phyloP scores from a whole-genome alignment of 78 protist genomes.

The Dictyostelium capitatum region DNA sequence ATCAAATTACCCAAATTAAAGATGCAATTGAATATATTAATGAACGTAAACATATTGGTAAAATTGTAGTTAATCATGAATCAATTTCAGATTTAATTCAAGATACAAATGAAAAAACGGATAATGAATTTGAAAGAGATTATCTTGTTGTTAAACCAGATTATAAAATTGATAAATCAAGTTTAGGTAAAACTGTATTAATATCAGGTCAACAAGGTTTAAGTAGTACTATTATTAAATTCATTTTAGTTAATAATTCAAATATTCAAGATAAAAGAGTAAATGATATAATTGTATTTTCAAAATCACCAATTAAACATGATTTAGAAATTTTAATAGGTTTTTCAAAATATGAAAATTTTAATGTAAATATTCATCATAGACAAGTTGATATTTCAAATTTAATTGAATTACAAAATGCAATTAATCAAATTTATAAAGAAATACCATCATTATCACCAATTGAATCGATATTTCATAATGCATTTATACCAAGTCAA shows the following conservation, averaged over 20 bases:
- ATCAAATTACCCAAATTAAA: not conserved
- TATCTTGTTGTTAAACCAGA: not conserved
- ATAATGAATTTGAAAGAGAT: not conserved
- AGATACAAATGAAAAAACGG: not conserved
- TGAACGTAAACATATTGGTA: conserved; percentile 41
- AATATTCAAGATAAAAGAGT: not conserved
- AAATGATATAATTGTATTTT: not conserved
- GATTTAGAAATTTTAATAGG: not conserved
- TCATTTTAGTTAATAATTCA: not conserved
- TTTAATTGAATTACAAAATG: not conserved
- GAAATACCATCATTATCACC: not conserved
- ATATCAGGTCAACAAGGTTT: not conserved
- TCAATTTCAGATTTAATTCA: not conserved
- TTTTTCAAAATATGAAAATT: not conserved
- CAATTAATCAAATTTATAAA: not conserved
- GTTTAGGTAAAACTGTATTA: not conserved
- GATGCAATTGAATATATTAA: conserved; percentile 25
- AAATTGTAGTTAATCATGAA: conserved; percentile 1
- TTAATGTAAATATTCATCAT: not conserved
- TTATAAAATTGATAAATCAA: not conserved
- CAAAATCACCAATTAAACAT: not conserved
- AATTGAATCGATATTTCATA: not conserved
- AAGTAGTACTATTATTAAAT: not conserved
- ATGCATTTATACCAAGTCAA: not conserved
- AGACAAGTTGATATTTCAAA: not conserved